Evolutionary conservation across 306 rosid species (phyloP).

Genomic region (Betula pendula): DNA sequence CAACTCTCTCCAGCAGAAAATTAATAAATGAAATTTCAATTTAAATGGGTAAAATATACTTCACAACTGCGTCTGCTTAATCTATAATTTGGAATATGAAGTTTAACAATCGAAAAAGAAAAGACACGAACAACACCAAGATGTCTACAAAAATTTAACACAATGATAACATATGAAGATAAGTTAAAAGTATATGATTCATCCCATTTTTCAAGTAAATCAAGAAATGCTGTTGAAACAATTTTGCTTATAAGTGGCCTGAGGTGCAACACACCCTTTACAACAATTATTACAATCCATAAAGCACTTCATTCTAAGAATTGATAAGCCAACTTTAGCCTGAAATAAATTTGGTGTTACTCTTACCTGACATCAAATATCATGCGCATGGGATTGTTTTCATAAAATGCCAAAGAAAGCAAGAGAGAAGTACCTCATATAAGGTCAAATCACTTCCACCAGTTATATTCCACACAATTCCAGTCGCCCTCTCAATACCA

Average conservation of each 20-base stretch:
- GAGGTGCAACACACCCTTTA: background rate
- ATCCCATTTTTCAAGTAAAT: background rate
- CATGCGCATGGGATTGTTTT: background rate
- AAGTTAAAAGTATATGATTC: background rate
- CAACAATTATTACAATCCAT: background rate
- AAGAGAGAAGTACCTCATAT: conserved; percentile 64
- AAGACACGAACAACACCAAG: background rate
- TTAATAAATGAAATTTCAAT: background rate
- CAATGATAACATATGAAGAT: background rate
- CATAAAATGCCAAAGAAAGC: background rate
- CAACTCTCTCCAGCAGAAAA: conserved; percentile 5
- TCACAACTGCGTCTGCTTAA: conserved; percentile 15
- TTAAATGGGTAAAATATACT: conserved; percentile 9
- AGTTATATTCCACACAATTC: conserved; percentile 99
- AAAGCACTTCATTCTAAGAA: background rate
- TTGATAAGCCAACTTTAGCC: background rate
- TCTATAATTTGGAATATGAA: conserved; percentile 25
- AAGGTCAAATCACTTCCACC: conserved; percentile 97
- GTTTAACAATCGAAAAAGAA: background rate
- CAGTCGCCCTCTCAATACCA: conserved; percentile 99
- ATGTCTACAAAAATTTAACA: background rate
- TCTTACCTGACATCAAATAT: background rate
- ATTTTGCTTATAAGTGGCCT: background rate
- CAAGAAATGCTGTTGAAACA: background rate
- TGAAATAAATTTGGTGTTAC: background rate